These are phyloP conservation scores for Globisporangium middletonii DNA, from an alignment of 352 stramenopile species.

Conservation along the genomic window DNA sequence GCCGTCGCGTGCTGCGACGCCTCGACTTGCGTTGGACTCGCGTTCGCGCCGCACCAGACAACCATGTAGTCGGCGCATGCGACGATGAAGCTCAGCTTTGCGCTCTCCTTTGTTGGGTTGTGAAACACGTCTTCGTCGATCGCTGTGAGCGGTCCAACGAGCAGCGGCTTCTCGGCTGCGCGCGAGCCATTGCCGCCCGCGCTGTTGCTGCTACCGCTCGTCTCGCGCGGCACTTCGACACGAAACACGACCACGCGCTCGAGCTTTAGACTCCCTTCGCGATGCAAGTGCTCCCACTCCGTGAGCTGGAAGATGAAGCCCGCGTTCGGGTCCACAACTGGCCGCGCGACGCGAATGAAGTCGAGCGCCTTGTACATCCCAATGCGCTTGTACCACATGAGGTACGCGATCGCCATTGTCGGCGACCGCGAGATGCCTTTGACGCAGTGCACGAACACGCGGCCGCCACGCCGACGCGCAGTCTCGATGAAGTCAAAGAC, in stretches of 20 bases:
- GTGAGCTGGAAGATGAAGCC: slow-evolving; percentile 88
- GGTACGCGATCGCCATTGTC: slow-evolving; percentile 85
- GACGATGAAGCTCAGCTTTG: slow-evolving; percentile 62
- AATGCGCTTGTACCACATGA: slow-evolving; percentile 87
- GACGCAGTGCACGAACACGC: slow-evolving; percentile 84
- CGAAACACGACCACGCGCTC: slow-evolving; percentile 59
- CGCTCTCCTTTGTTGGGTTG: slow-evolving; percentile 46
- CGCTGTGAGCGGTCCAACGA: slow-evolving; percentile 47
- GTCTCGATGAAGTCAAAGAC: slow-evolving; percentile 87
- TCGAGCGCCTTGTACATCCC: slow-evolving; percentile 78
- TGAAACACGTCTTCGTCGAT: slow-evolving; percentile 51
- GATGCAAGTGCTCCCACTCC: slow-evolving; percentile 77
- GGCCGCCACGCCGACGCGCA: slow-evolving; percentile 52
- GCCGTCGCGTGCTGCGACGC: slow-evolving; percentile 49
- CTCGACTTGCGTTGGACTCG: slow-evolving; percentile 43
- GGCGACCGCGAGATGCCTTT: slow-evolving; percentile 87
- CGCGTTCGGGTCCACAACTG: slow-evolving; percentile 80
- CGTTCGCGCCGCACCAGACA: slow-evolving; percentile 71
- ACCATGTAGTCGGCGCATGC: slow-evolving; percentile 71
- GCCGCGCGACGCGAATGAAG: slow-evolving; percentile 63
- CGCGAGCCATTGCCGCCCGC: slow-evolving; percentile 24
- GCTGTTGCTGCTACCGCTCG: slow-evolving; percentile 10
- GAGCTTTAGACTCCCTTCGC: slow-evolving; percentile 39
- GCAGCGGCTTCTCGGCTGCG: slow-evolving; percentile 36
- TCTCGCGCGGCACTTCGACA: slow-evolving; percentile 51